These are phyloP conservation scores for Eucommia ulmoides DNA, from an alignment of 257 asterid species.

Conservation along the genomic window DNA sequence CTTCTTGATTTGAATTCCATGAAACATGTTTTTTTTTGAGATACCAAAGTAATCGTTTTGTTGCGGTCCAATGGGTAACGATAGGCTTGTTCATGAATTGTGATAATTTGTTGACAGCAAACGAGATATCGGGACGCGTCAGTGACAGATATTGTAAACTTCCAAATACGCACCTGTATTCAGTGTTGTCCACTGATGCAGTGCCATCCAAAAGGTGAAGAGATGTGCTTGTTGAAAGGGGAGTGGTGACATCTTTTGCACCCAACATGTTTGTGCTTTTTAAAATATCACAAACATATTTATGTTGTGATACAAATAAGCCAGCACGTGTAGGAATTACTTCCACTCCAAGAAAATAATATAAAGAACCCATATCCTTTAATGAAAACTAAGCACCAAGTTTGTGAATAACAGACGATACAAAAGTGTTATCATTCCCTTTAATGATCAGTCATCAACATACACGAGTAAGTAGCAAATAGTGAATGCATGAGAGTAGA, in stretches of 20 bases:
- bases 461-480: neutral
- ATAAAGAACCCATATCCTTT: neutral
- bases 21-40: neutral
- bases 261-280: too few relatives aligned
- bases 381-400: neutral
- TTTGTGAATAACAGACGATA: neutral
- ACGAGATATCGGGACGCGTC: neutral
- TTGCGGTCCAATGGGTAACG: neutral
- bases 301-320: too few relatives aligned
- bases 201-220: neutral
- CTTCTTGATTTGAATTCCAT: neutral
- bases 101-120: neutral
- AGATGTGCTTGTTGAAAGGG: neutral
- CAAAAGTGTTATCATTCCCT: neutral
- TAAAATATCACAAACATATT: too few relatives aligned
- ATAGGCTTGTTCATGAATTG: neutral
- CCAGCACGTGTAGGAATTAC: neutral
- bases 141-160: neutral
- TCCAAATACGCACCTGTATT: neutral
- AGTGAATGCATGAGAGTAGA: neutral
- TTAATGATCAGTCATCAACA: neutral
- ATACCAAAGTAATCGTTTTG: neutral
- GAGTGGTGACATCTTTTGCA: neutral
- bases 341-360: neutral
- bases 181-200: neutral